Base-by-base conservation (phyloP, 441 rosid species). In the Erysimum pusillum region DNA sequence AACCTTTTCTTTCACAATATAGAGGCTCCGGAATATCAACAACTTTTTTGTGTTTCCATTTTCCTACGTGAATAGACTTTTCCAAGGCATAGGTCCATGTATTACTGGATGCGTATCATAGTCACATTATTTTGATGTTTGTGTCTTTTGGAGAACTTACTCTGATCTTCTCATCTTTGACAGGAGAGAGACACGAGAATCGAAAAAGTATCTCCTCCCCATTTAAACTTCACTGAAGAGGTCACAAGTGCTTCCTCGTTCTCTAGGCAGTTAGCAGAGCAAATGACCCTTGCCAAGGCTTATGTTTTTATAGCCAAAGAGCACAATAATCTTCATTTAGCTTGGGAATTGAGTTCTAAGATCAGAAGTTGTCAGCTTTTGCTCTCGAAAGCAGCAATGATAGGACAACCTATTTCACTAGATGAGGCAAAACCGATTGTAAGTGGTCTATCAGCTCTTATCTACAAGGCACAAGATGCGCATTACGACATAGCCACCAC, bases 221-320 rank as follows among this genome's bases (percentile, higher is more conserved):
- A 59, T 67, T 78, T 88, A 66, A 92, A 94, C 83, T 82, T 88
- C 65, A 88, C 95, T 0, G 87, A 88, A 78, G 98, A 93, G 82
- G 63, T 88, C 63, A 68, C 83, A 69, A 93, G 91, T 78, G 91
- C 87, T 7, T 83, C 86, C 76, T 93, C 98, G 11, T 89, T 85
- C 83, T 83, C 97, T 31, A 73, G 97, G 78, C 97, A 93, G 84
- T 78, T 96, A 77, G 86, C 91, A 5, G 99, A 88, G 79, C 99
- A 96, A 82, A 89, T 93, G 88, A 87, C 87, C 75, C 94, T 96
- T 68, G 99, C 97, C 75, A 96, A 96, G 81, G 97, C 98, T n/a
- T 96, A 90, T 81, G 92, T 96, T 74, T 79, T 96, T 66, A 89
- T 96, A 60, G 98, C 99, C 46, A 93, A 96, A 83, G 98, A 93